These are phyloP conservation scores for Bryoglossum gracile DNA, from an alignment of 495 filamentous ascomycete genomes.

Conservation along the genomic window DNA sequence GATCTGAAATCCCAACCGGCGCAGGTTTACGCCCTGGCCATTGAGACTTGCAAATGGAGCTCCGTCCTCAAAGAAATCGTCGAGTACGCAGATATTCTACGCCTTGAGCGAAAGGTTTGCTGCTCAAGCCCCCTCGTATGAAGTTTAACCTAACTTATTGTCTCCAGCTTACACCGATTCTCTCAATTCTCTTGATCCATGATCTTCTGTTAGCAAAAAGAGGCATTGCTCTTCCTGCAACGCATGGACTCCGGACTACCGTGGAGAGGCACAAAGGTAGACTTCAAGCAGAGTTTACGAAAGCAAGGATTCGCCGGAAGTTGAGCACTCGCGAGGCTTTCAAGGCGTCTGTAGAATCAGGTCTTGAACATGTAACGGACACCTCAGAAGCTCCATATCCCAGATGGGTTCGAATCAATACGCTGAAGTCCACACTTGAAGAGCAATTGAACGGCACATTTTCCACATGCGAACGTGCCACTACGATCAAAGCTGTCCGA, in stretches of 20 bases:
- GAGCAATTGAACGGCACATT: slow-evolving; percentile 67
- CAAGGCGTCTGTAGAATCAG: slow-evolving; percentile 45
- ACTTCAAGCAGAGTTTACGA: slow-evolving; percentile 72
- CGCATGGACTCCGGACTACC: slow-evolving; percentile 66
- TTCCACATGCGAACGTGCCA: slow-evolving; percentile 42
- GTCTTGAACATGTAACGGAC: slow-evolving; percentile 12
- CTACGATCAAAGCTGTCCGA: slow-evolving; percentile 39
- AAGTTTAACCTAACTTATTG: slow-evolving; percentile 5
- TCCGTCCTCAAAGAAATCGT: slow-evolving; percentile 77
- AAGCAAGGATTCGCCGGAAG: slow-evolving; percentile 63
- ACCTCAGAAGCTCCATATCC: slow-evolving; percentile 44
- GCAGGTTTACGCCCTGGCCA: slow-evolving; percentile 77
- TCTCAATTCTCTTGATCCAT: slow-evolving; percentile 78
- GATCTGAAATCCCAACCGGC: slow-evolving; percentile 66
- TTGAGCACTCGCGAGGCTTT: slow-evolving; percentile 58
- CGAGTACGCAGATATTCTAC: slow-evolving; percentile 62
- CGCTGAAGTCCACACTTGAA: slow-evolving; percentile 60
- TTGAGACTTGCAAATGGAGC: slow-evolving; percentile 88
- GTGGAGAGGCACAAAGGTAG: slow-evolving; percentile 77
- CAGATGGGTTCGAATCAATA: slow-evolving; percentile 86
- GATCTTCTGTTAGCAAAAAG: slow-evolving; percentile 75
- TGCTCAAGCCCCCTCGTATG: background rate
- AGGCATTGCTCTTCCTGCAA: slow-evolving; percentile 68
- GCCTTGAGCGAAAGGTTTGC: slow-evolving; percentile 75
- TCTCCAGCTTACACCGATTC: slow-evolving; percentile 64